phyloP scores from a whole-genome alignment of 805 yeast species.

The Schwanniomyces sp. region DNA sequence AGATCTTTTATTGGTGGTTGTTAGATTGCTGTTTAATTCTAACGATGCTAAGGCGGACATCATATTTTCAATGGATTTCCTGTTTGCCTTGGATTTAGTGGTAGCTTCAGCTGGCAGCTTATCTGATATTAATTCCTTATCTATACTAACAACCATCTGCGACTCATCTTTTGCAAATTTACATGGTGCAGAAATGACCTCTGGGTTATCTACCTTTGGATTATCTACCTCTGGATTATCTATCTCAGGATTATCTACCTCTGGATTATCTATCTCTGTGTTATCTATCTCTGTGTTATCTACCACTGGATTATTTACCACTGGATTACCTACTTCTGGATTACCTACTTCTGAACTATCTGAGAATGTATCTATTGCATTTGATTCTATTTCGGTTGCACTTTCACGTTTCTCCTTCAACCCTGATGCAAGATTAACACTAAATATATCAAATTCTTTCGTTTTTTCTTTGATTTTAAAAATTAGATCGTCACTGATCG shows the following conservation, averaged over 20 bases:
- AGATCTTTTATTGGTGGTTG: constrained; percentile 9
- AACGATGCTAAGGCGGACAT: constrained; percentile 25
- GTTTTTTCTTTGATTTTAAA: constrained; percentile 12
- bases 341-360: background rate
- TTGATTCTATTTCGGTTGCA: background rate
- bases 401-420: background rate
- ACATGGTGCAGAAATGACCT: no score
- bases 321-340: background rate
- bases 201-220: no score
- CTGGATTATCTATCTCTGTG: background rate
- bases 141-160: background rate
- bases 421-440: background rate
- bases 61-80: constrained; percentile 32
- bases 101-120: constrained; percentile 6
- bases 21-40: constrained; percentile 6
- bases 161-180: no score
- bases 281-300: background rate
- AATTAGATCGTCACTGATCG: constrained; percentile 20
- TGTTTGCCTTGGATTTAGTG: constrained; percentile 8
- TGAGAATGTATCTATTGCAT: background rate
- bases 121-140: background rate
- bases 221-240: no score
- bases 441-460: constrained; percentile 12
- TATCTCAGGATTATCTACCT: background rate
- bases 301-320: background rate